Percentiles rank a stretch among this genome's conserved stretches.
phyloP scores from a whole-genome alignment of 2,329 filamentous ascomycete genomes.

The Alternaria ventricosa region DNA sequence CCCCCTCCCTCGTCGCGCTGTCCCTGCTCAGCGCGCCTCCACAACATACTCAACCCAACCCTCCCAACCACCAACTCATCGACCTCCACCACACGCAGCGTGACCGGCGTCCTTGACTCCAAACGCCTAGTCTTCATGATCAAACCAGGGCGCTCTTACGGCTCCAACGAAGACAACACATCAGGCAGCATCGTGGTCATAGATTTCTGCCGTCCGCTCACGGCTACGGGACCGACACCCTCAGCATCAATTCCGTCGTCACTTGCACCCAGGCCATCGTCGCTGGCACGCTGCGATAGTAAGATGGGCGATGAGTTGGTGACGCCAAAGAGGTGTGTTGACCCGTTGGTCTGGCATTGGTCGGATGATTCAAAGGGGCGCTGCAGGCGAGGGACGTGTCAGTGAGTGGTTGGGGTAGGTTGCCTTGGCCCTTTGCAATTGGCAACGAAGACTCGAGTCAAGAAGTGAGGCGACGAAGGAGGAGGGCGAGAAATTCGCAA shows the following conservation, averaged over 20 bases:
- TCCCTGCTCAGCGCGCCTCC: conserved; percentile 36
- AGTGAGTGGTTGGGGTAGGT: not conserved
- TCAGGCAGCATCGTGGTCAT: conserved; percentile 42
- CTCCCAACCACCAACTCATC: conserved; percentile 8
- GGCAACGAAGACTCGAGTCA: not conserved
- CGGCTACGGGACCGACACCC: not conserved
- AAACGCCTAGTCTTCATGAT: conserved; percentile 46
- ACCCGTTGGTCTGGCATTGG: conserved; percentile 16
- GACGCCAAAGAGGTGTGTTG: not conserved
- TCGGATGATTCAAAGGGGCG: conserved; percentile 4
- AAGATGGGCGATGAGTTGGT: conserved; percentile 5
- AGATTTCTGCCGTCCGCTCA: conserved; percentile 34
- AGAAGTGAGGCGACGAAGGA: too few species aligned
- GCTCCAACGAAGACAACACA: conserved; percentile 21
- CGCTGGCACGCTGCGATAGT: conserved; percentile 6
- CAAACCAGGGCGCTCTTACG: conserved; percentile 29
- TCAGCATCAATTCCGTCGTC: not conserved
- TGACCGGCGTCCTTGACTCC: conserved; percentile 42
- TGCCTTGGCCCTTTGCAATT: not conserved
- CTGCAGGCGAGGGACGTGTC: conserved; percentile 15
- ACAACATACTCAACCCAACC: conserved; percentile 42
- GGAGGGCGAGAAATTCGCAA: not conserved
- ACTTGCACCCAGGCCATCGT: not conserved
- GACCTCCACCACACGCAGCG: conserved; percentile 13
- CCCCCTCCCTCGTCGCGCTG: conserved; percentile 38